A percentile compares a stretch with the other conserved stretches of the same genome.
Evolutionary conservation across 2,329 filamentous ascomycete species (phyloP).

Genomic region (Aspergillus aculeatus): DNA sequence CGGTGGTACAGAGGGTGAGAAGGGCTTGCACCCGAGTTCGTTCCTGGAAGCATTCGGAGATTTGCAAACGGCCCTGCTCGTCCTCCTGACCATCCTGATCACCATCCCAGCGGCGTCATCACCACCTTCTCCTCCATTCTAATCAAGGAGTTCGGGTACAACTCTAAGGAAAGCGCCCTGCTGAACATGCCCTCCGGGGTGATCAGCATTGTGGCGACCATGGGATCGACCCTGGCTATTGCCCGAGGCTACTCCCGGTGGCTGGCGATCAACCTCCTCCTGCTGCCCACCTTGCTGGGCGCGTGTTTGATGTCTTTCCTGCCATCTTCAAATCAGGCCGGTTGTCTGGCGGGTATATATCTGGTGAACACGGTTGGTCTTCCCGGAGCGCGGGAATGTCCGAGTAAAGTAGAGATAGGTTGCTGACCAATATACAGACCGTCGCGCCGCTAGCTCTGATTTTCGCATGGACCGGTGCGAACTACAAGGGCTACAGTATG

Average conservation of each 20-base stretch:
- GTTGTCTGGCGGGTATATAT: constrained; percentile 46
- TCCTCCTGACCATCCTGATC: constrained; percentile 34
- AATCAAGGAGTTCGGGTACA: constrained; percentile 44
- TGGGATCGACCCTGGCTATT: constrained; percentile 41
- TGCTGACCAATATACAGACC: constrained; percentile 24
- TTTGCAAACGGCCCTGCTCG: constrained; percentile 23
- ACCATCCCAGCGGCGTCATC: constrained; percentile 46
- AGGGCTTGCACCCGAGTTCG: constrained; percentile 24
- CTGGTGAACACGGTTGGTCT: constrained; percentile 30
- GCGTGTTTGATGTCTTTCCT: constrained; percentile 40
- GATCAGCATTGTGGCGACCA: constrained; percentile 40
- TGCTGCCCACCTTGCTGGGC: constrained; percentile 48
- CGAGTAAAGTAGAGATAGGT: accelerated
- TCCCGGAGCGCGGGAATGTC: too few relatives aligned
- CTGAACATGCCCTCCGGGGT: constrained; percentile 48
- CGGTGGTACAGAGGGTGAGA: constrained; percentile 13
- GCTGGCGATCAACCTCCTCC: constrained; percentile 41
- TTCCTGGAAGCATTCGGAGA: constrained; percentile 22
- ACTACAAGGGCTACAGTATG: constrained; percentile 50
- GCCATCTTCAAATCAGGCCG: constrained; percentile 38
- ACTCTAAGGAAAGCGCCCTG: constrained; percentile 42
- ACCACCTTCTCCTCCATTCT: constrained; percentile 48
- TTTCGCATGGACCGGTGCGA: constrained; percentile 47
- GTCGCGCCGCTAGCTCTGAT: constrained; percentile 45
- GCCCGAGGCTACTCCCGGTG: constrained; percentile 42